Conservation (phyloP, 2,329 filamentous ascomycete genomes). For the Pezizomycotina sp. region DNA sequence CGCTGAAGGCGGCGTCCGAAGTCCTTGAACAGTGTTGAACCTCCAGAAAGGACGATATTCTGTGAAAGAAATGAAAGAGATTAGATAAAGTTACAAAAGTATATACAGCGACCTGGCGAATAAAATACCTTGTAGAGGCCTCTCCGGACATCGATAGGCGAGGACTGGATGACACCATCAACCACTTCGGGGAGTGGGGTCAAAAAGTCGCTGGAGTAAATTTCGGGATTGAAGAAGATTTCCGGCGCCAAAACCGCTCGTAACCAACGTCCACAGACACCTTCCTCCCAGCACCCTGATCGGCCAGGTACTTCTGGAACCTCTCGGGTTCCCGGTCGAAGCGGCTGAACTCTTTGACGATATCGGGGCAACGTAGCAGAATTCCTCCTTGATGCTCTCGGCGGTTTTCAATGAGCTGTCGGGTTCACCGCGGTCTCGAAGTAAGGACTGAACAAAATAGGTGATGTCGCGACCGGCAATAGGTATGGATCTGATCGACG, state of each 20-base stretch:
- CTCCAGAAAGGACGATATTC: constrained; percentile 96
- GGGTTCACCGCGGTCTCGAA: constrained; percentile 88
- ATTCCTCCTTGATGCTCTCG: constrained; percentile 95
- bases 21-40: constrained; percentile 95
- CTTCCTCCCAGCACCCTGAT: constrained; percentile 67
- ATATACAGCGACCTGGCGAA: too few relatives aligned
- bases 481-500: constrained; percentile 96
- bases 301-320: constrained; percentile 79
- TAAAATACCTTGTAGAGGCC: constrained; percentile 62
- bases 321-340: constrained; percentile 86
- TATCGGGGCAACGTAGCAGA: constrained; percentile 98
- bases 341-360: constrained; percentile 92
- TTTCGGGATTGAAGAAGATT: constrained; percentile 99
- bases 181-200: constrained; percentile 89
- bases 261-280: constrained; percentile 87
- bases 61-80: too few relatives aligned
- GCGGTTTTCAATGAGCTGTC: constrained; percentile 95
- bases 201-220: constrained; percentile 96
- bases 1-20: constrained; percentile 90
- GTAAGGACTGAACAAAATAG: constrained; percentile 91
- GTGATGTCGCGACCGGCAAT: constrained; percentile 97
- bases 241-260: constrained; percentile 95
- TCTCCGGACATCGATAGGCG: constrained; percentile 89
- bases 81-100: too few relatives aligned
- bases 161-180: constrained; percentile 91